Evolutionary conservation across 2,329 filamentous ascomycete species (phyloP).

Genomic region (Claviceps humidiphila): DNA sequence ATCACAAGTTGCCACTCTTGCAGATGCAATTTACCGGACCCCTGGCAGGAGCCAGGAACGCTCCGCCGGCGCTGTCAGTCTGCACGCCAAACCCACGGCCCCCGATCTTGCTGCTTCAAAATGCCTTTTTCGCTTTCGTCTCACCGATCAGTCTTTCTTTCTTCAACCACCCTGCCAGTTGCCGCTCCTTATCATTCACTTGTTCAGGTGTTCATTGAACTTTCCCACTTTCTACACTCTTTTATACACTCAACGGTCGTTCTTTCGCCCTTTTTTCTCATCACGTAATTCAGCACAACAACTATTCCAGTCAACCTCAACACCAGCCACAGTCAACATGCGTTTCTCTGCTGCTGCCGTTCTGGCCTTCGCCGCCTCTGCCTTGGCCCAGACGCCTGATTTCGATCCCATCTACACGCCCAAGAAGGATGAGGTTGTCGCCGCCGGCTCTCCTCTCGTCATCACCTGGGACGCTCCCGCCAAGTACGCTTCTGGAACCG

Average conservation of each 20-base stretch:
- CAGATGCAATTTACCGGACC: conserved; percentile 9
- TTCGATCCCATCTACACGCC: conserved; percentile 43
- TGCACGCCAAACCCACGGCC: neutral
- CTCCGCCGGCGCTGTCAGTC: no score
- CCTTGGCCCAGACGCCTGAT: conserved; percentile 39
- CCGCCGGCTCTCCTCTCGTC: conserved; percentile 34
- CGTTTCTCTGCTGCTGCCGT: conserved; percentile 37
- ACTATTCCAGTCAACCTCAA: neutral
- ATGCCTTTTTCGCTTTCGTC: conserved; percentile 9
- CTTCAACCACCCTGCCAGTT: conserved; percentile 12
- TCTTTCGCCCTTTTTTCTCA: conserved; percentile 4
- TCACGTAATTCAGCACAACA: neutral
- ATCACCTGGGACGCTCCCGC: conserved; percentile 36
- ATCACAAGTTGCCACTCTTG: conserved; percentile 1
- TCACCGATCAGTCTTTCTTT: neutral
- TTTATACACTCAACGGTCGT: conserved; percentile 10
- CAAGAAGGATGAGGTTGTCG: conserved; percentile 26
- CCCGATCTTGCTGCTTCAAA: neutral
- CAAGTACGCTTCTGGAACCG: conserved; percentile 27
- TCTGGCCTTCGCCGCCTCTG: conserved; percentile 37
- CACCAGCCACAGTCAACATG: conserved; percentile 31
- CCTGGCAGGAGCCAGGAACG: conserved; percentile 1
- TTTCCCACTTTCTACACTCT: conserved; percentile 19
- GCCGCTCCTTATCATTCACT: conserved; percentile 8
- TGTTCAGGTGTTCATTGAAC: conserved; percentile 7